These are phyloP conservation scores for Cryptococcus hybrid DNA, from an alignment of 1,284 basidiomycete genomes.

Conservation along the genomic window DNA sequence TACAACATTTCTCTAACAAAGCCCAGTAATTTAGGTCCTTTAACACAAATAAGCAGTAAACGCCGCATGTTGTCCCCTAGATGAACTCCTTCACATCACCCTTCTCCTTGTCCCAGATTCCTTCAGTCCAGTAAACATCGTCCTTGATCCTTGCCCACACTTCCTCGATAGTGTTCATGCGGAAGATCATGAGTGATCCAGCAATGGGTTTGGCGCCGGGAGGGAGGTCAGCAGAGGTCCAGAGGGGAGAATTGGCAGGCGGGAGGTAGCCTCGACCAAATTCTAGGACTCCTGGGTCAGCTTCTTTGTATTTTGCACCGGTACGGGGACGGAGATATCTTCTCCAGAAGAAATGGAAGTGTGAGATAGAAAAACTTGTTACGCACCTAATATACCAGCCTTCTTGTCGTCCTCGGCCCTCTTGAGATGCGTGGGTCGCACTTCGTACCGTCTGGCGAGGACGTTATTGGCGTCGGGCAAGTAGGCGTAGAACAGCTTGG, in stretches of 20 bases:
- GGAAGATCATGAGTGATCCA: constrained; percentile 40
- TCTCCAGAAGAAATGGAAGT: not conserved
- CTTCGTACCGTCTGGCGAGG: constrained; percentile 31
- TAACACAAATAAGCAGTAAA: not conserved
- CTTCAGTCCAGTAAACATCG: constrained; percentile 45
- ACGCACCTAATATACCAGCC: constrained; percentile 12
- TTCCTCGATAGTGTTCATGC: constrained; percentile 26
- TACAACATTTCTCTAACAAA: not conserved
- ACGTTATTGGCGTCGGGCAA: constrained; percentile 34
- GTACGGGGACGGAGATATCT: too few species aligned
- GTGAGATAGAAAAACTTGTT: not conserved
- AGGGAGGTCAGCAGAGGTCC: constrained; percentile 9
- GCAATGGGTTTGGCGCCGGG: constrained; percentile 27
- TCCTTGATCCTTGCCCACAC: constrained; percentile 40
- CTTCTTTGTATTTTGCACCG: not conserved
- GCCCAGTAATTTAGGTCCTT: not conserved
- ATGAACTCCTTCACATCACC: constrained; percentile 37
- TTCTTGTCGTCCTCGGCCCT: constrained; percentile 29
- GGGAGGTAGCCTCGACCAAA: constrained; percentile 36
- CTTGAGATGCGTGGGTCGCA: constrained; percentile 35
- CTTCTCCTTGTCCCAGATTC: constrained; percentile 45
- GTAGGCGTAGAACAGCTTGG: constrained; percentile 39
- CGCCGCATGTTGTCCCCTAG: constrained; percentile 7
- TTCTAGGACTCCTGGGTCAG: constrained; percentile 13
- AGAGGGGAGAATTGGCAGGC: constrained; percentile 19